These are phyloP conservation scores for Hemisphaericaspora xylofermentans DNA, from an alignment of 1,139 yeast species.

Conservation along the genomic window DNA sequence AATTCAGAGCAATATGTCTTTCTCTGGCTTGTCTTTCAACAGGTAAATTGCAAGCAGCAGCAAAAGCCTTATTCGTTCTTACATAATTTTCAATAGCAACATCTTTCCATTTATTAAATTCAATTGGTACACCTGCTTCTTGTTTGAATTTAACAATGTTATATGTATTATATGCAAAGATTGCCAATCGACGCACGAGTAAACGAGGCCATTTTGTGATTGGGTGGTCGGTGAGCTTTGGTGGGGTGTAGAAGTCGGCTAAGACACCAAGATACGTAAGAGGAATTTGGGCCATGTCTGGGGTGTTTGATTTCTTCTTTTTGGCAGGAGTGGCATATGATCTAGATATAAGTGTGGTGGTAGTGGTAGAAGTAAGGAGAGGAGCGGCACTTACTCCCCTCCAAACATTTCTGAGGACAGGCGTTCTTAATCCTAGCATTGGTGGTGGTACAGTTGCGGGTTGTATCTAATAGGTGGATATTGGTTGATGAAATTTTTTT, in stretches of 20 bases:
- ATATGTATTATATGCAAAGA: slow-evolving; percentile 45
- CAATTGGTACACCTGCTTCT: slow-evolving; percentile 39
- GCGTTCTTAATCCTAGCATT: not conserved
- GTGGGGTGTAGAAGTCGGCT: slow-evolving; percentile 48
- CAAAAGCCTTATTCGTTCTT: slow-evolving; percentile 43
- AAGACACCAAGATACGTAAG: slow-evolving; percentile 41
- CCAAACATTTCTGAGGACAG: not conserved
- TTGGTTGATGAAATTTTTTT: not conserved
- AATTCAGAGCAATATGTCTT: slow-evolving; percentile 29
- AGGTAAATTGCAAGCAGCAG: slow-evolving; percentile 40
- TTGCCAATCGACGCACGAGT: slow-evolving; percentile 38
- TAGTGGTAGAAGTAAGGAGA: not conserved
- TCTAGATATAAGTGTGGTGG: no score
- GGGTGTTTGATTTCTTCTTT: slow-evolving; percentile 20
- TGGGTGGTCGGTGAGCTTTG: slow-evolving; percentile 31
- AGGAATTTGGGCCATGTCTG: slow-evolving; percentile 41
- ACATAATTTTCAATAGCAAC: slow-evolving; percentile 43
- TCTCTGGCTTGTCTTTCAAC: slow-evolving; percentile 21
- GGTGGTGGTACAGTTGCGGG: not conserved
- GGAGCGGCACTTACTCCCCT: not conserved
- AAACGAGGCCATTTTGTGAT: slow-evolving; percentile 40
- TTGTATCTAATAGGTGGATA: not conserved
- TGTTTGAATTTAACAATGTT: slow-evolving; percentile 40
- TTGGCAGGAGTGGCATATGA: slow-evolving; percentile 2
- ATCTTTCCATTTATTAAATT: slow-evolving; percentile 47